Base-by-base conservation (phyloP, 2,329 filamentous ascomycete species). In the Leptographium radiaticola region DNA sequence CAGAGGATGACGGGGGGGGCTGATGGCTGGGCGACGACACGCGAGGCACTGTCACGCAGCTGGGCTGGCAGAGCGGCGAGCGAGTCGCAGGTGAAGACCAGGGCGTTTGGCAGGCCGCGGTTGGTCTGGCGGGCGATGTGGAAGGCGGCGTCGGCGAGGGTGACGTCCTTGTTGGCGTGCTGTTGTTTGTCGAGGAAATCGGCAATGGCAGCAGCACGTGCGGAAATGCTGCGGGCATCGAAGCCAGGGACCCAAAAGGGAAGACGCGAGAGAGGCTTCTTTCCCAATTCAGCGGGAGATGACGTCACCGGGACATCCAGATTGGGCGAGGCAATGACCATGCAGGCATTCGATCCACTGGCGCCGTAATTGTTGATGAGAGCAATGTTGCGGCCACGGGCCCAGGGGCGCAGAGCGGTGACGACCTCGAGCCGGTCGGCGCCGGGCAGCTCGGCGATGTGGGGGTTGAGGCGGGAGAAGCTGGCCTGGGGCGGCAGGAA, bases 311-410 rank as follows among this genome's bases (percentile, higher is more conserved):
- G 8, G n/a, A 10, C 16, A 10, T 18, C 16, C 8, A 4, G 11
- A 8, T 16, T n/a, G 5, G 31, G 10, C 36, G 56, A 42, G 39
- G 44, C 56, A 5, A 68, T 51, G 1, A 67, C 34, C 55, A 64
- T 53, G 6, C 60, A 57, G 0, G 62, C 58, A 39, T 66, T 68
- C 15, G 58, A 64, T 0, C 65, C 68, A 6, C 59, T 61, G 0
- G 68, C 68, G 1, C 68, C 68, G 53, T 70, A 70, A 56, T 65
- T 70, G 56, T 69, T 70, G 53, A 69, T 60, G 6, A 63, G 53
- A 0, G 63, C 60, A 0, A 49, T 58, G 39, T 45, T 57, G n/a
- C 51, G 55, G 1, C 49, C 33, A 1, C 8, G 53, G 1, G 56
- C 34, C 66, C 64, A 68, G 0, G 62, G 56, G 12, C 46, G 44